Percentiles rank a stretch among this genome's conserved stretches.
Conservation (phyloP, 192 early-diverging fungal species). For the Chytriomyces hyalinus region DNA sequence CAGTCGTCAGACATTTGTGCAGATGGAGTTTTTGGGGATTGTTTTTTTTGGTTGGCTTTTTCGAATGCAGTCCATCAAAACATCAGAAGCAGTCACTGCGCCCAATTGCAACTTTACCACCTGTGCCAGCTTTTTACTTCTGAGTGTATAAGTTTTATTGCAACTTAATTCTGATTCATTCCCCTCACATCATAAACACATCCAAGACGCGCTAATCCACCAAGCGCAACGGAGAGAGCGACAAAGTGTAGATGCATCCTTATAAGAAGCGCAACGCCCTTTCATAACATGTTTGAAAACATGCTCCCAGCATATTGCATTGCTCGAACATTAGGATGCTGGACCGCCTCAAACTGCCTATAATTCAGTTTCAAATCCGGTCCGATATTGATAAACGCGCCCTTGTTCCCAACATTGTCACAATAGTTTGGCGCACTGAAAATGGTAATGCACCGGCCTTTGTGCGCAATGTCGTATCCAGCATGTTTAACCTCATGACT, state of each 20-base stretch:
- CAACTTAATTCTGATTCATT: too few relatives aligned
- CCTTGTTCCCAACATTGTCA: constrained; percentile 89
- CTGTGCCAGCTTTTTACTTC: too few relatives aligned
- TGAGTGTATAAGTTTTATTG: too few relatives aligned
- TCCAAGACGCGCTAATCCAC: too few relatives aligned
- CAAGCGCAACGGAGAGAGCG: too few relatives aligned
- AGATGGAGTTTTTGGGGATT: background rate
- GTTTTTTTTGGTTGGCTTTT: too few relatives aligned
- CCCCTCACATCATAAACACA: too few relatives aligned
- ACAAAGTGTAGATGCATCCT: too few relatives aligned
- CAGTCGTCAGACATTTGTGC: constrained; percentile 55
- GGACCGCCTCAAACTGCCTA: constrained; percentile 85
- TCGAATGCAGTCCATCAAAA: too few relatives aligned
- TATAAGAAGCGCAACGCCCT: too few relatives aligned
- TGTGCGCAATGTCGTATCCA: constrained; percentile 93
- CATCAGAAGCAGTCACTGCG: too few relatives aligned
- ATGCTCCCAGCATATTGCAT: constrained; percentile 55
- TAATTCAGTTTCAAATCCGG: constrained; percentile 80
- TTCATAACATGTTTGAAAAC: constrained; percentile 31
- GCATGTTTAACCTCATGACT: constrained; percentile 96
- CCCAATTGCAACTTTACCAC: too few relatives aligned
- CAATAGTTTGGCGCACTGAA: constrained; percentile 99
- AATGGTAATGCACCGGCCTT: constrained; percentile 91
- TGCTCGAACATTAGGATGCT: constrained; percentile 51
- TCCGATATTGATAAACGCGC: constrained; percentile 87